Percentiles rank a stretch among this genome's conserved stretches.
These are phyloP conservation scores for Aspergillus tamarii DNA, from an alignment of 2,329 filamentous ascomycete genomes.

Conservation along the genomic window DNA sequence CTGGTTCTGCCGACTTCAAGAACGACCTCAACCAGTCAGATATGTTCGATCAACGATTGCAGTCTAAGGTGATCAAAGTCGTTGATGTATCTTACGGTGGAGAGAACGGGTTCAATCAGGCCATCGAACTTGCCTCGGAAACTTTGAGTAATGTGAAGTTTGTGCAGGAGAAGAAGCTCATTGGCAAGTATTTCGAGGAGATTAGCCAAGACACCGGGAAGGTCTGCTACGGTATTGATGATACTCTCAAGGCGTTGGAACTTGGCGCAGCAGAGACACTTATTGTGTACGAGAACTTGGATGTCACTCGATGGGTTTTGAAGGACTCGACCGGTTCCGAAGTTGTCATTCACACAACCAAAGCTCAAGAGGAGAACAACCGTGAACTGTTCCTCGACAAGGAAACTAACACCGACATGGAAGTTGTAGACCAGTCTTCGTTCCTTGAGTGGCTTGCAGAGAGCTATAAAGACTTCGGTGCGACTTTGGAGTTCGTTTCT, in stretches of 20 bases:
- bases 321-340: constrained; percentile 77
- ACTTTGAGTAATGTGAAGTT: constrained; percentile 99
- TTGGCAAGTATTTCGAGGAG: constrained; percentile 98
- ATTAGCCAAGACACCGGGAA: constrained; percentile 97
- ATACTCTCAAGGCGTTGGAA: constrained; percentile 95
- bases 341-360: constrained; percentile 82
- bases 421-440: constrained; percentile 80
- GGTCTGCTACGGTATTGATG: constrained; percentile 96
- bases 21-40: constrained; percentile 98
- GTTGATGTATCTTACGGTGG: constrained; percentile 98
- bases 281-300: constrained; percentile 97
- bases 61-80: constrained; percentile 97
- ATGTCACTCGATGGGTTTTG: constrained; percentile 87
- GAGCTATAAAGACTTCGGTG: constrained; percentile 97
- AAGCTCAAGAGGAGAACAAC: constrained; percentile 73
- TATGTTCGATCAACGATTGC: constrained; percentile 90
- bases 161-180: constrained; percentile 99
- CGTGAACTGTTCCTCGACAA: constrained; percentile 92
- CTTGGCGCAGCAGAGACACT: constrained; percentile 91
- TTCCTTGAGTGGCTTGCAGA: constrained; percentile 99
- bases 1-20: constrained; percentile 98
- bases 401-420: constrained; percentile 96
- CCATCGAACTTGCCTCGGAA: constrained; percentile 92
- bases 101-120: constrained; percentile 99
- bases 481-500: constrained; percentile 93